Percentiles rank a stretch among this genome's conserved stretches.
These are phyloP conservation scores for Calonectria leucothoes DNA, from an alignment of 2,329 filamentous ascomycete species.

Conservation along the genomic window DNA sequence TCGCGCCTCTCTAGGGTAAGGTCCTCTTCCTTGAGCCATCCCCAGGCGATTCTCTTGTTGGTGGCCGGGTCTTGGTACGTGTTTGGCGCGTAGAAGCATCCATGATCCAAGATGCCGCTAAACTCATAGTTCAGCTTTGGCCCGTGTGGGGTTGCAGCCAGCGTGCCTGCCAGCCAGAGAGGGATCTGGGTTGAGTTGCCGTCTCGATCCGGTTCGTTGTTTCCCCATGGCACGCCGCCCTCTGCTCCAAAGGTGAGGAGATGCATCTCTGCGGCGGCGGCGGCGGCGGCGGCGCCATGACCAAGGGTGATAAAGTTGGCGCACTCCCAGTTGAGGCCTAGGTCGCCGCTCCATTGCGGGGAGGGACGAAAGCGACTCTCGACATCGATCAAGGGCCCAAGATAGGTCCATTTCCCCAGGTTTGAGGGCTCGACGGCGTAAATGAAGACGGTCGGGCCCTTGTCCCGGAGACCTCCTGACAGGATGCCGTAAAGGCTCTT, in stretches of 20 bases:
- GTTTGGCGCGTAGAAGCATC: constrained; percentile 60
- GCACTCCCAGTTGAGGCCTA: constrained; percentile 62
- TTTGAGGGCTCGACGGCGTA: constrained; percentile 54
- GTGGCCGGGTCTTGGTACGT: constrained; percentile 59
- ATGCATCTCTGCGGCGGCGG: constrained; percentile 43
- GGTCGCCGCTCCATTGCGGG: constrained; percentile 58
- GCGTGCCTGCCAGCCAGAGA: constrained; percentile 57
- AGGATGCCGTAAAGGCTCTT: constrained; percentile 56
- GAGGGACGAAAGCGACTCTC: constrained; percentile 49
- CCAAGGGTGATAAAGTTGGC: constrained; percentile 55
- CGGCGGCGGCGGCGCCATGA: no score
- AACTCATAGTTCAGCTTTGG: constrained; percentile 49
- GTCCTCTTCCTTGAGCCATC: constrained; percentile 64
- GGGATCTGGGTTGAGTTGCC: neutral
- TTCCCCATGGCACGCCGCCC: constrained; percentile 42
- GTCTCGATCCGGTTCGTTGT: neutral
- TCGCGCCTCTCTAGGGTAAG: constrained; percentile 55
- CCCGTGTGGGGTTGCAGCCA: constrained; percentile 28
- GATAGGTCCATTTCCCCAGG: constrained; percentile 54
- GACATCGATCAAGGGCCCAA: constrained; percentile 53
- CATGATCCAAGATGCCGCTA: constrained; percentile 60
- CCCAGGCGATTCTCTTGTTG: constrained; percentile 54
- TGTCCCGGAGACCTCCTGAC: constrained; percentile 55
- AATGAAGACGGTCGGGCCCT: constrained; percentile 57
- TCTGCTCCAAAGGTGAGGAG: constrained; percentile 59